phyloP scores from a whole-genome alignment of 805 yeast species.

The Spathaspora arborariae region DNA sequence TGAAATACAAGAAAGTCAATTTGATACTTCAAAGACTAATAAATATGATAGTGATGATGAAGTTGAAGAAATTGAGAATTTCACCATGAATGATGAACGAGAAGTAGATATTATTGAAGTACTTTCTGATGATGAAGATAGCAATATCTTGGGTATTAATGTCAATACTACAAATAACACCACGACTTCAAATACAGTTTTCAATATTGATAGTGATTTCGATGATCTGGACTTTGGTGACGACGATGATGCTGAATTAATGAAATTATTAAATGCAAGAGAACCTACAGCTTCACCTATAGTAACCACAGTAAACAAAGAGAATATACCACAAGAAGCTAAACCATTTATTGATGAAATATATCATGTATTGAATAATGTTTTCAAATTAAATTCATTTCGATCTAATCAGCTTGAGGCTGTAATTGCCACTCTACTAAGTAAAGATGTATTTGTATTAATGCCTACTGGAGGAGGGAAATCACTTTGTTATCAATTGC shows the following conservation, averaged over 20 bases:
- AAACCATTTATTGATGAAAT: slow-evolving; percentile 71
- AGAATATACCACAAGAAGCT: slow-evolving; percentile 25
- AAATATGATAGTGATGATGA: no score
- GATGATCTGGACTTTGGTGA: slow-evolving; percentile 22
- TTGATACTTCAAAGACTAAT: no score
- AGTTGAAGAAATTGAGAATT: slow-evolving; percentile 13
- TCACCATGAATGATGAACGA: slow-evolving; percentile 37
- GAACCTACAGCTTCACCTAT: slow-evolving; percentile 13
- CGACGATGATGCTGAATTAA: slow-evolving; percentile 31
- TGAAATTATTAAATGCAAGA: slow-evolving; percentile 14
- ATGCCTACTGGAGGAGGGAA: slow-evolving; percentile 99
- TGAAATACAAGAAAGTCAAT: slow-evolving; percentile 10
- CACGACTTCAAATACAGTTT: background rate
- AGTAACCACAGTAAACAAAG: slow-evolving; percentile 11
- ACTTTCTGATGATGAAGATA: slow-evolving; percentile 28
- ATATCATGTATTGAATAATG: slow-evolving; percentile 47
- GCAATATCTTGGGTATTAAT: slow-evolving; percentile 25
- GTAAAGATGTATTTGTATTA: slow-evolving; percentile 86
- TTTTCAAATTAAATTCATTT: slow-evolving; percentile 64
- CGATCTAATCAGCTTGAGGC: slow-evolving; percentile 87
- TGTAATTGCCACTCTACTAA: slow-evolving; percentile 67
- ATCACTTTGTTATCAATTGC: slow-evolving; percentile 91
- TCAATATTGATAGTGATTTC: slow-evolving; percentile 3
- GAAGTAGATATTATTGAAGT: slow-evolving; percentile 35
- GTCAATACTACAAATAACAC: slow-evolving; percentile 10